Conservation (phyloP, 202 grass and related monocot genomes). For the Setaria viridis region DNA sequence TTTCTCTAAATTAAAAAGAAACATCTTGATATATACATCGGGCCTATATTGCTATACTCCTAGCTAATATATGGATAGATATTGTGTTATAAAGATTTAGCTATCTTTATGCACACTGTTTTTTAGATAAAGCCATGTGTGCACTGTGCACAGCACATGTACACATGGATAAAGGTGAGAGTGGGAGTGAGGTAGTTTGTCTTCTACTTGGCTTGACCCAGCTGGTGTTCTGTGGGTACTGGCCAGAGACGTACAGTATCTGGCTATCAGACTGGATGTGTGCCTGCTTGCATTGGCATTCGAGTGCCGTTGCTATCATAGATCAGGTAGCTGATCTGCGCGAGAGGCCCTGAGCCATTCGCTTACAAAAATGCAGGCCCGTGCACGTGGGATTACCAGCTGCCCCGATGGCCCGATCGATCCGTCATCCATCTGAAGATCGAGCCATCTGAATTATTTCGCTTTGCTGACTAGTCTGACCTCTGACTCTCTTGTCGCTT, state of each 20-base stretch:
- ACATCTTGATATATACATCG: too few species aligned
- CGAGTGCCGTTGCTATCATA: slow-evolving; percentile 46
- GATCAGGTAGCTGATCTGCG: slow-evolving; percentile 6
- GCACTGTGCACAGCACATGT: not conserved
- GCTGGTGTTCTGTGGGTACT: not conserved
- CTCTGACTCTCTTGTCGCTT: not conserved
- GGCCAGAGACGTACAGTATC: slow-evolving; percentile 23
- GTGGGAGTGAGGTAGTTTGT: not conserved
- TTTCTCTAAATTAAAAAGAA: too few species aligned
- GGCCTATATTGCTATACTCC: too few species aligned
- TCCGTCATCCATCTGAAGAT: not conserved
- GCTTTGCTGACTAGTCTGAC: slow-evolving; percentile 5
- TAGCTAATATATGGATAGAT: too few species aligned
- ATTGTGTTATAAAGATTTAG: not conserved
- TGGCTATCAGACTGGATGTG: not conserved
- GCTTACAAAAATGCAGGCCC: slow-evolving; percentile 5
- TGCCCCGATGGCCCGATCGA: not conserved
- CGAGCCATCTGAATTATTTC: slow-evolving; percentile 27
- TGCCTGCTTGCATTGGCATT: not conserved
- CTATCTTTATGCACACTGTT: too few species aligned
- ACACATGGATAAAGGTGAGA: not conserved
- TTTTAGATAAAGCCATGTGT: not conserved
- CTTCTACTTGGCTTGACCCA: not conserved
- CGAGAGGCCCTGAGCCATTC: slow-evolving; percentile 22
- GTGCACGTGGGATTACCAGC: slow-evolving; percentile 17